These are phyloP conservation scores for Cordyceps cicadae DNA, from an alignment of 2,329 filamentous ascomycete species.

Conservation along the genomic window DNA sequence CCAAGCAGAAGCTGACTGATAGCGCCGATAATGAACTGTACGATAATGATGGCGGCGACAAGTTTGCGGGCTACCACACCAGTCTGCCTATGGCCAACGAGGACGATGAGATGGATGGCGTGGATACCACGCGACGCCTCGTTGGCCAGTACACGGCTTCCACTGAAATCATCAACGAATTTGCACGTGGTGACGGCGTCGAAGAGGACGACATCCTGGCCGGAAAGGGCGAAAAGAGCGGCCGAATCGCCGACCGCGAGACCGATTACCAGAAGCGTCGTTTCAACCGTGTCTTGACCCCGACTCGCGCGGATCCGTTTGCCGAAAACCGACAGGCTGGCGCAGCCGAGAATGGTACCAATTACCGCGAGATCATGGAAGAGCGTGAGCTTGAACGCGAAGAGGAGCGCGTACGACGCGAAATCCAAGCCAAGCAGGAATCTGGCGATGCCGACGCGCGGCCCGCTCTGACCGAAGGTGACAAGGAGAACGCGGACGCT, in stretches of 20 bases:
- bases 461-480: constrained; percentile 64
- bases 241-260: constrained; percentile 84
- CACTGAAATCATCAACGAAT: constrained; percentile 86
- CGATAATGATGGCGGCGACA: constrained; percentile 67
- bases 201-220: constrained; percentile 88
- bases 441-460: constrained; percentile 55
- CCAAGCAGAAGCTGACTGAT: constrained; percentile 86
- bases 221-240: constrained; percentile 75
- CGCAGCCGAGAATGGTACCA: constrained; percentile 62
- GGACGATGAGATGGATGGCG: constrained; percentile 70
- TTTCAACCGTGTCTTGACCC: constrained; percentile 79
- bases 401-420: constrained; percentile 74
- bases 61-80: constrained; percentile 83
- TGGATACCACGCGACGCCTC: constrained; percentile 64
- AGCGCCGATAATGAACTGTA: constrained; percentile 84
- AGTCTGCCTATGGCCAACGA: constrained; percentile 73
- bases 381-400: constrained; percentile 84
- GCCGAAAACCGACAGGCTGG: constrained; percentile 64
- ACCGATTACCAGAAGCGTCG: constrained; percentile 96
- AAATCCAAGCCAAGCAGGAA: constrained; percentile 64
- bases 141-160: constrained; percentile 96
- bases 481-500: constrained; percentile 66
- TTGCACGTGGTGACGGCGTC: constrained; percentile 73
- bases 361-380: constrained; percentile 87
- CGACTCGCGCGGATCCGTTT: constrained; percentile 79